A percentile compares a stretch with the other conserved stretches of the same genome.
phyloP scores from a whole-genome alignment of 225 moss, liverwort and hornwort genomes.

The Rhytidiadelphus loreus region DNA sequence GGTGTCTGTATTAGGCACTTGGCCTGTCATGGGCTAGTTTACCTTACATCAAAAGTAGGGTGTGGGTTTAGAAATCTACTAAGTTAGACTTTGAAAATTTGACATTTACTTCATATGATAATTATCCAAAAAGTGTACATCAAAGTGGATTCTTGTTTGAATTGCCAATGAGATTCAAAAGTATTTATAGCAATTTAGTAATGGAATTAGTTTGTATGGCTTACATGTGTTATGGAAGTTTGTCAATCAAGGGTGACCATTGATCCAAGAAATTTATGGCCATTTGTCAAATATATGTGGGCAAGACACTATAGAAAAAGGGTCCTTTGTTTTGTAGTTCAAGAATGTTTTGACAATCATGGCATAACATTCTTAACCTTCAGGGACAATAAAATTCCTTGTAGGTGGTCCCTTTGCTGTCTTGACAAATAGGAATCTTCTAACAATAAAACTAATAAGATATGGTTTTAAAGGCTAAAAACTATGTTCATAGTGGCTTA shows the following conservation, averaged over 20 bases:
- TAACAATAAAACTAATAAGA: too few species aligned
- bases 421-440: rapidly evolving
- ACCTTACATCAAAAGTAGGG: background rate
- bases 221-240: rapidly evolving
- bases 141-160: background rate
- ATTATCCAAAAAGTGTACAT: background rate
- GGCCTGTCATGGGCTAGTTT: too few species aligned
- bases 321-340: rapidly evolving
- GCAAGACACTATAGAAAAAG: rapidly evolving
- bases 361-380: background rate
- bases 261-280: background rate
- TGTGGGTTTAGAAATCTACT: background rate
- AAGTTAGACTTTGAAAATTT: background rate
- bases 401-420: rapidly evolving
- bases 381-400: rapidly evolving
- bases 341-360: background rate
- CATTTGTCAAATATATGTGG: background rate
- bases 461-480: background rate
- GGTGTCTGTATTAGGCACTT: too few species aligned
- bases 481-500: rapidly evolving
- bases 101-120: background rate
- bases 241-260: background rate
- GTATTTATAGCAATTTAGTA: background rate
- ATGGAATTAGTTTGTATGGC: background rate
- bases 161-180: background rate